Conservation (phyloP, 2,329 filamentous ascomycete species). For the Aureobasidium lini region DNA sequence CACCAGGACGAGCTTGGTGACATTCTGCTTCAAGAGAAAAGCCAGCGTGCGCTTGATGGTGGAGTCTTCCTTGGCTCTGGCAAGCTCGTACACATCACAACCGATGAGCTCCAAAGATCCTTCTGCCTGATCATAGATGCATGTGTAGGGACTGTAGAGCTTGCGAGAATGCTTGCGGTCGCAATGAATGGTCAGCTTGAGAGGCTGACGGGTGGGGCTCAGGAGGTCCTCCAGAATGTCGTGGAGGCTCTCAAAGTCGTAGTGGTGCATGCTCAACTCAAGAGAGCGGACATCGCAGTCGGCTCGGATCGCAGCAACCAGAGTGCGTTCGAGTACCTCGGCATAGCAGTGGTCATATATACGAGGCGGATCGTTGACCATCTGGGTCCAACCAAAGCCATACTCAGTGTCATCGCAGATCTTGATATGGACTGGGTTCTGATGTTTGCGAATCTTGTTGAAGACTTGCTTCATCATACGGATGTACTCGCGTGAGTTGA, state of each 20-base stretch:
- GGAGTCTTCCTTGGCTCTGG: background rate
- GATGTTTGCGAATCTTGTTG: background rate
- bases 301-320: background rate
- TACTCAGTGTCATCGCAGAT: background rate
- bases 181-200: background rate
- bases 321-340: background rate
- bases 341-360: background rate
- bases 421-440: background rate
- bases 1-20: background rate
- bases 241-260: background rate
- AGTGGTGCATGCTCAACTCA: background rate
- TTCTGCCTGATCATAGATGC: background rate
- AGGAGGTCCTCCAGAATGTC: conserved; percentile 10
- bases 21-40: background rate
- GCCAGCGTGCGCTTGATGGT: background rate
- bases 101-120: background rate
- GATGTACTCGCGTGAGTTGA: background rate
- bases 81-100: background rate
- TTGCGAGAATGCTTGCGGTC: background rate
- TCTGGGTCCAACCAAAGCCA: background rate
- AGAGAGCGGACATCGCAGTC: background rate
- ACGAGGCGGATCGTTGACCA: background rate
- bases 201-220: background rate
- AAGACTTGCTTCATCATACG: background rate
- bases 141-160: background rate